Evolutionary conservation across 164 flowering plant species (phyloP).

Genomic region (Aristolochia contorta): DNA sequence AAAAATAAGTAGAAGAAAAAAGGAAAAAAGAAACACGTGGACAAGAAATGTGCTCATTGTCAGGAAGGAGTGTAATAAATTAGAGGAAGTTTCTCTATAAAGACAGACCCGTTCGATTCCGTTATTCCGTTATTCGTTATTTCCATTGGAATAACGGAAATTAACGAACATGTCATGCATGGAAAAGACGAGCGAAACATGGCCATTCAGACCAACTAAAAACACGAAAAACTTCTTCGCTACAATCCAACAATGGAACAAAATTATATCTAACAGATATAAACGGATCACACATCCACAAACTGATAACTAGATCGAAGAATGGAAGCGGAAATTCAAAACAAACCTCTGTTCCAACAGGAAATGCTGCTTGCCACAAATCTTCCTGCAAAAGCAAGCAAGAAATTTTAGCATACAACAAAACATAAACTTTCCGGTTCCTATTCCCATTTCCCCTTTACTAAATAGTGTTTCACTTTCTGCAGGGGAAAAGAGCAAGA

Average conservation of each 20-base stretch:
- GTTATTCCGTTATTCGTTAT: too few relatives aligned
- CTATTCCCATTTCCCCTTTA: neutral
- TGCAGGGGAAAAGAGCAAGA: neutral
- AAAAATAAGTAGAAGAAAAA: too few relatives aligned
- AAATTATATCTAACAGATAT: neutral
- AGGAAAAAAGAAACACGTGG: too few relatives aligned
- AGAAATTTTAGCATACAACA: neutral
- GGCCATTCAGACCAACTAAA: neutral
- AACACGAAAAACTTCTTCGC: neutral
- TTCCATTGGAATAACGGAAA: neutral
- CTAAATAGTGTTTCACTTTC: neutral
- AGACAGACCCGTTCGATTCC: too few relatives aligned
- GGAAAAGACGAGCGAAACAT: neutral
- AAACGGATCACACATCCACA: neutral
- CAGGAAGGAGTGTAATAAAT: too few relatives aligned
- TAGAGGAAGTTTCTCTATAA: too few relatives aligned
- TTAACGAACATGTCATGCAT: neutral
- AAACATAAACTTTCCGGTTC: neutral
- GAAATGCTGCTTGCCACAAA: constrained; percentile 68
- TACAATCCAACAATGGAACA: neutral
- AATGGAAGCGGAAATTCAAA: neutral
- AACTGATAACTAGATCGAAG: neutral
- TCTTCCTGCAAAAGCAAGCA: constrained; percentile 59
- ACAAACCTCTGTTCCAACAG: constrained; percentile 94
- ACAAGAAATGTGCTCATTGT: too few relatives aligned